Percentiles rank a stretch among this genome's conserved stretches.
Evolutionary conservation across 2,329 filamentous ascomycete genomes (phyloP).

Genomic region (Botrytis medusae): DNA sequence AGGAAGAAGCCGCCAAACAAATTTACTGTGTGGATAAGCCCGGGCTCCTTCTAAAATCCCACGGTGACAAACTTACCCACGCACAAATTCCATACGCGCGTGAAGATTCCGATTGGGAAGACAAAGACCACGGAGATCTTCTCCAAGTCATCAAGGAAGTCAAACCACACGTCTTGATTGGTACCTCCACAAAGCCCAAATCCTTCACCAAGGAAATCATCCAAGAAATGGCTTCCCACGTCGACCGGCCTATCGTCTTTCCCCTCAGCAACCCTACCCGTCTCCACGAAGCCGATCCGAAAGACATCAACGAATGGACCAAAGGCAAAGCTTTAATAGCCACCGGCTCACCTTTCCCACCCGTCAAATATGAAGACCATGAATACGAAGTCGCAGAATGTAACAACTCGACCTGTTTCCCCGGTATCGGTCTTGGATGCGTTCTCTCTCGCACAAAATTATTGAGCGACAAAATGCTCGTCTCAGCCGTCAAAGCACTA

Average conservation of each 20-base stretch:
- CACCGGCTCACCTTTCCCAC: constrained; percentile 78
- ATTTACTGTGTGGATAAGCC: constrained; percentile 76
- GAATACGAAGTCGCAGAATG: constrained; percentile 69
- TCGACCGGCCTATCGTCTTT: constrained; percentile 72
- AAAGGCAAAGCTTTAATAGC: constrained; percentile 75
- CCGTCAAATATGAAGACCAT: constrained; percentile 60
- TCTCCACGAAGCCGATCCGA: constrained; percentile 77
- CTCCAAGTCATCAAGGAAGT: constrained; percentile 67
- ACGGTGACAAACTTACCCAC: constrained; percentile 59
- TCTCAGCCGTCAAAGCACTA: constrained; percentile 74
- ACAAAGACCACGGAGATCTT: constrained; percentile 56
- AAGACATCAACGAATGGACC: constrained; percentile 77
- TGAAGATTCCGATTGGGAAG: constrained; percentile 62
- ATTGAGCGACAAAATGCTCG: constrained; percentile 76
- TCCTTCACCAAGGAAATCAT: constrained; percentile 74
- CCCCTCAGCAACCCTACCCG: constrained; percentile 83
- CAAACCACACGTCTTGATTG: constrained; percentile 78
- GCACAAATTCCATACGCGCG: constrained; percentile 69
- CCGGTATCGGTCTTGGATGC: constrained; percentile 78
- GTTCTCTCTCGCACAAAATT: constrained; percentile 67
- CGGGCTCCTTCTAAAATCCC: constrained; percentile 67
- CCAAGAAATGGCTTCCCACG: constrained; percentile 71
- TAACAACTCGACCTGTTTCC: constrained; percentile 85
- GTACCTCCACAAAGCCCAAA: constrained; percentile 76
- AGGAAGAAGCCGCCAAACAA: constrained; percentile 73